These are phyloP conservation scores for Verticillium zaregamsianum DNA, from an alignment of 2,329 filamentous ascomycete species.

Conservation along the genomic window DNA sequence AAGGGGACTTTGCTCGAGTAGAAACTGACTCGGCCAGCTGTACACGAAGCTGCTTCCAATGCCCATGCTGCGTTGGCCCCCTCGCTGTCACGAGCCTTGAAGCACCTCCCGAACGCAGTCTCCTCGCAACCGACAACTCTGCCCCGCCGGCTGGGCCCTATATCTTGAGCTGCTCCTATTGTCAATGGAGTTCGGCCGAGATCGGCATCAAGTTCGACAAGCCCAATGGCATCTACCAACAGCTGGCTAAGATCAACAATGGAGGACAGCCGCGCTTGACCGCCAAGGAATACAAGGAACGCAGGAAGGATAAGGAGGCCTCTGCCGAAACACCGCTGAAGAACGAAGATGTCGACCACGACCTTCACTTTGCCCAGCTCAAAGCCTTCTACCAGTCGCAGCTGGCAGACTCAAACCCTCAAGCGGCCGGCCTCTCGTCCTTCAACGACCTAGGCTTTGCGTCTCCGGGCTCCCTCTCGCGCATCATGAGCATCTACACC, in stretches of 20 bases:
- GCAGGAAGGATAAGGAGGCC: constrained; percentile 43
- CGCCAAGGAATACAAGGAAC: constrained; percentile 45
- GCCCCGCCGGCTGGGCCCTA: constrained; percentile 47
- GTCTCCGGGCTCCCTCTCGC: constrained; percentile 76
- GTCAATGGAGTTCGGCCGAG: constrained; percentile 87
- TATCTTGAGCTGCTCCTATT: constrained; percentile 83
- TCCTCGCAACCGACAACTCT: constrained; percentile 39
- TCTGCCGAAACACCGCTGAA: constrained; percentile 31
- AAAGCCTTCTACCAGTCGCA: constrained; percentile 80
- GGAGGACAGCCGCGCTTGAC: constrained; percentile 50
- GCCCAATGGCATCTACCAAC: constrained; percentile 77
- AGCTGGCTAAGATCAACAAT: constrained; percentile 68
- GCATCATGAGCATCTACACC: constrained; percentile 90
- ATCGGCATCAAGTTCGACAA: constrained; percentile 89
- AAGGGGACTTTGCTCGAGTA: neutral
- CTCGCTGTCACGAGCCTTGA: constrained; percentile 72
- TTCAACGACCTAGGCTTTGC: constrained; percentile 54
- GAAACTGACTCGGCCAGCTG: constrained; percentile 51
- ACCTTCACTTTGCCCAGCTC: constrained; percentile 70
- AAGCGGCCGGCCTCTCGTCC: constrained; percentile 40
- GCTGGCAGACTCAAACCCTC: constrained; percentile 55
- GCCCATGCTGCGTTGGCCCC: constrained; percentile 80
- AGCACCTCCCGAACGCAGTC: constrained; percentile 39
- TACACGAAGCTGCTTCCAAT: constrained; percentile 92
- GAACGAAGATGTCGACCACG: constrained; percentile 51